Evolutionary conservation across 2,329 filamentous ascomycete species (phyloP), one percentile per base, ranked within the genome.

Genomic region (Trichoderma cornu-damae): DNA sequence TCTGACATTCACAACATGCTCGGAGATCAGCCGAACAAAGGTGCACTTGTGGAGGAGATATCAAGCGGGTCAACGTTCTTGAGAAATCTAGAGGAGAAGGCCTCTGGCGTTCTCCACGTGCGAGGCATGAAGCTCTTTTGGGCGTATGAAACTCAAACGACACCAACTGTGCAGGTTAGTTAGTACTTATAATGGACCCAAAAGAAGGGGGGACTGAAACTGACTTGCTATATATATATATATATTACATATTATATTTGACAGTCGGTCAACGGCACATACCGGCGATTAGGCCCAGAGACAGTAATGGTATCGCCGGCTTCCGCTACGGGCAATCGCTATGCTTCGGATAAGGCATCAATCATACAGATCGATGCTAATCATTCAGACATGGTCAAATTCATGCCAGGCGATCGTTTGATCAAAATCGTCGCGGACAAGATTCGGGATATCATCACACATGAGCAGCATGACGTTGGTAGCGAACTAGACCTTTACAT

Each of bases 331-430:
- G 14, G 46, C 20, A 46, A 47, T 24, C 55, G 40, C 1, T 38
- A n/a, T 14, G 24, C 3, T 16, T 24, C 16, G 3, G 40, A 58
- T 16, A 16, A 20, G 5, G 7, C 22, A 1, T 51, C 38, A 7
- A 52, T 32, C 1, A 58, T 58, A 16, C 38, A 46, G n/a, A 52
- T 58, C 2, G 9, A 58, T 14, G 40, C 40, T 3, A 46, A 47
- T 8, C 55, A 58, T 14, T 58, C 48, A 2, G 18, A 46, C 3
- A 58, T 58, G 38, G 55, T 58, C 5, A 58, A 58, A 9, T 47
- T 58, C 14, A 47, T 48, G 4, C 12, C 7, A 6, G 48, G 22
- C 1, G 26, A 16, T 14, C 18, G n/a, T 3, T 12, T 16, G 2
- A 42, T 58, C 18, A 5, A 16, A 14, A 6, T 7, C 4, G 30